Evolutionary conservation across 345 rosid genomes (phyloP), one percentile per base, ranked within the genome.

Genomic region (Salix dunnii): DNA sequence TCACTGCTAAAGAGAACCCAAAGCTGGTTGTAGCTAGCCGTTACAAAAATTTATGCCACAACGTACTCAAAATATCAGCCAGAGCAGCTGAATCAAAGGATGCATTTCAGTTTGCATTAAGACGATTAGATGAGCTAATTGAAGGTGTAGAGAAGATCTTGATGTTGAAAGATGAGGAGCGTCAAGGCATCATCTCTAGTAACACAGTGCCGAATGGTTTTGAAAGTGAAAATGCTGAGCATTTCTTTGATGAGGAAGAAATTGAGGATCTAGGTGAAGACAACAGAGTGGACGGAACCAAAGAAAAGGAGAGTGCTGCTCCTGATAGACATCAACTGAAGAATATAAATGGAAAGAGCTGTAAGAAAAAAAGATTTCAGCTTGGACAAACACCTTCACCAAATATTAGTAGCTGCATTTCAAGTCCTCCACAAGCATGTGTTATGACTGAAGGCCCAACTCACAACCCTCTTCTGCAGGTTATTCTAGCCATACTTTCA

Each of bases 21-120:
- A 74, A 71, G 77, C 69, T 79, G 79, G 81, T 67, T 71, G 83
- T 60, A 14, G 87, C 83, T 67, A 81, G 79, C 73, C 85, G 81
- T 40, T 84, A 81, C 70, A 79, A 77, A 74, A 75, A 61, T 70
- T 71, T 84, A 70, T 79, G 79, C 66, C 30, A 12, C 58, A 72
- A 74, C 67, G 46, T 81, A 14, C 79, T 81, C 9, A 74, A 66
- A 61, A 63, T 84, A 51, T 76, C 87, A 51, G 81, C 74, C 43
- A 76, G 81, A 67, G 87, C 83, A 55, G 74, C 83, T 77, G 85
- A 76, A 71, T 84, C 87, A 23, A 79, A 76, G 46, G 79, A 84
- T 33, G 83, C 81, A 28, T 81, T 81, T 68, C 84, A 71, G 67
- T 84, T 81, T 79, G 83, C 83, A 68, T 79, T 77, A 67, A 71